Evolutionary conservation across 306 rosid genomes (phyloP).

Genomic region (Amphicarpaea edgeworthii): DNA sequence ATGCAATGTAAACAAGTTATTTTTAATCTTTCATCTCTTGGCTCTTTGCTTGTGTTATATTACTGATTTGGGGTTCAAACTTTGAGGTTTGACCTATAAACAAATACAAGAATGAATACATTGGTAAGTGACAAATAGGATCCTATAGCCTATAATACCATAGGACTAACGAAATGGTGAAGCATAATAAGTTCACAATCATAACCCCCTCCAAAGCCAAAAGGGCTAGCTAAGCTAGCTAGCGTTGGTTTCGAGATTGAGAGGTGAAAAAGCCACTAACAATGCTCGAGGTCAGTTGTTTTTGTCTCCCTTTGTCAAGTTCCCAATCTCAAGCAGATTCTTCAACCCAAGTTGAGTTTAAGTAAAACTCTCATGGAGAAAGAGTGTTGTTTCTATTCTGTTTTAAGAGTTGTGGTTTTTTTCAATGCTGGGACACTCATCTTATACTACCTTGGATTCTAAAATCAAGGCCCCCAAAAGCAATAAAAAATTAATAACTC

Average conservation of each 20-base stretch:
- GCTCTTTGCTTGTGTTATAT: constrained; percentile 29
- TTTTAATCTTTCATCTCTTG: constrained; percentile 39
- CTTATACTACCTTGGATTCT: not conserved
- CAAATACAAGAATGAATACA: constrained; percentile 35
- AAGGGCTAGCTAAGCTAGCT: constrained; percentile 39
- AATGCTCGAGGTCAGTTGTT: constrained; percentile 40
- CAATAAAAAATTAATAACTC: constrained; percentile 4
- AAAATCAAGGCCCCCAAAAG: constrained; percentile 33
- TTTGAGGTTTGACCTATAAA: constrained; percentile 43
- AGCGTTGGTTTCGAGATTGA: constrained; percentile 41
- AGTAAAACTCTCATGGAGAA: constrained; percentile 24
- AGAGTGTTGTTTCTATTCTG: constrained; percentile 14
- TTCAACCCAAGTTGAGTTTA: constrained; percentile 37
- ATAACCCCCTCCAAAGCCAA: constrained; percentile 14
- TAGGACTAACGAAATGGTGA: constrained; percentile 20
- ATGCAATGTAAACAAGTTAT: constrained; percentile 7
- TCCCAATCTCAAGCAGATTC: constrained; percentile 37
- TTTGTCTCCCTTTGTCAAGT: constrained; percentile 28
- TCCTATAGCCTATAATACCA: constrained; percentile 27
- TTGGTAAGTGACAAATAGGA: constrained; percentile 41
- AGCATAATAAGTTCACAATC: constrained; percentile 16
- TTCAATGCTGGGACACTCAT: constrained; percentile 9
- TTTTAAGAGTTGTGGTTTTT: not conserved
- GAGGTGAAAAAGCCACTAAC: constrained; percentile 23
- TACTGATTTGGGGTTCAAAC: constrained; percentile 41